phyloP scores from a whole-genome alignment of 306 rosid species.

The Potentilla sterilis region DNA sequence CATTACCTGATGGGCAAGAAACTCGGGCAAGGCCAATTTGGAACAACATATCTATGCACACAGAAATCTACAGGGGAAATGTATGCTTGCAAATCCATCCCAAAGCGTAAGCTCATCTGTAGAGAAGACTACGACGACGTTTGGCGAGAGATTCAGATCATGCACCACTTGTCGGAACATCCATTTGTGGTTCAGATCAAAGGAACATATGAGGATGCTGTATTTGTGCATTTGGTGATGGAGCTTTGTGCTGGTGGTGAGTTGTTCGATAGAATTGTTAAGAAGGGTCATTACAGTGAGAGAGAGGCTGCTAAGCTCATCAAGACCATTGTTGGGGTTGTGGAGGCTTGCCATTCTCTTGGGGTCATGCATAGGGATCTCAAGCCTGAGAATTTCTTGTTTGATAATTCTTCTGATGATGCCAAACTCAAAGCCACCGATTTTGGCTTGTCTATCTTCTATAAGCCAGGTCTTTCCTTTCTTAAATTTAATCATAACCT shows the following conservation, averaged over 20 bases:
- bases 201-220: constrained; percentile 80
- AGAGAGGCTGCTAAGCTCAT: constrained; percentile 75
- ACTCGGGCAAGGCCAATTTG: constrained; percentile 83
- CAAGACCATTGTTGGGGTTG: constrained; percentile 78
- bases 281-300: constrained; percentile 86
- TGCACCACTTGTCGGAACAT: constrained; percentile 83
- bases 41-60: constrained; percentile 67
- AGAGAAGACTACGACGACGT: constrained; percentile 78
- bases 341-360: constrained; percentile 82
- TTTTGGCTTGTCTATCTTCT: constrained; percentile 79
- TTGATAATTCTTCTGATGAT: constrained; percentile 64
- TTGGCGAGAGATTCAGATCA: constrained; percentile 94
- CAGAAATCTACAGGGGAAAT: constrained; percentile 50
- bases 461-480: constrained; percentile 61
- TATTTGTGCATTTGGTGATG: constrained; percentile 85
- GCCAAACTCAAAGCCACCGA: constrained; percentile 81
- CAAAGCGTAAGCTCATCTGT: constrained; percentile 74
- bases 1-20: constrained; percentile 79
- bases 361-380: constrained; percentile 97
- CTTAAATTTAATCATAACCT: background rate
- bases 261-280: constrained; percentile 80
- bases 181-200: constrained; percentile 66
- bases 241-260: constrained; percentile 88
- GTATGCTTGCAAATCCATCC: constrained; percentile 86
- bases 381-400: constrained; percentile 92